Evolutionary conservation across 805 yeast genomes (phyloP), one percentile per base, ranked within the genome.

Genomic region (Pichia exigua): DNA sequence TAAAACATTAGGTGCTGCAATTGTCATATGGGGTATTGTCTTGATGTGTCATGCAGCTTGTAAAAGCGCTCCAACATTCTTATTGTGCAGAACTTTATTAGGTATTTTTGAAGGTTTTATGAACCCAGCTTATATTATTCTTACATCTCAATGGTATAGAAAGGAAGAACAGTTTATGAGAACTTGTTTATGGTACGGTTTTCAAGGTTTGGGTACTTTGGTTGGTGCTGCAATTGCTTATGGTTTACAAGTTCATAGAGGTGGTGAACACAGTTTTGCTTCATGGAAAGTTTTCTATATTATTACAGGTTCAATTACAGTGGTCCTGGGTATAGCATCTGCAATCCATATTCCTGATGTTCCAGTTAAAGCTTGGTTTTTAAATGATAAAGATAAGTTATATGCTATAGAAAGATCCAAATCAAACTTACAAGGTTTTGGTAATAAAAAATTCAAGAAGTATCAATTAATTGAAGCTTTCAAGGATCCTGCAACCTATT

Each of bases 151-250:
- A 12, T 44, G 45, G 48, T 44, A 39, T 45, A 49, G 41, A 41
- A 65, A 54, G 44, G 42, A 46, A 13, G 68, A 65, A 49, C 68
- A 63, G 44, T 58, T 64, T 13, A 38, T 56, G 20, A 61, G 65
- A 46, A 55, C 58, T 46, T 52, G 59, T 21, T 48, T 55, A 13
- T 64, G 63, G 59, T 54, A 55, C 45, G 57, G 55, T 48, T 62
- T 57, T 6, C 43, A 42, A 8, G 53, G 41, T 32, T 38, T 24
- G 59, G 56, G 57, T 17, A 51, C 48, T 30, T 64, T 77, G 26
- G 44, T 78, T 30, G 79, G 83, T 18, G 73, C 75, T 32, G 72
- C 74, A 11, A 75, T 83, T 52, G 81, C 86, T 1, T 81, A 80
- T 58, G 84, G 82, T 17, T 65, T 57, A 21, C 35, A 44, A 12